Conservation (phyloP, 176 grass and related monocot genomes). For the Stipa capillata region DNA sequence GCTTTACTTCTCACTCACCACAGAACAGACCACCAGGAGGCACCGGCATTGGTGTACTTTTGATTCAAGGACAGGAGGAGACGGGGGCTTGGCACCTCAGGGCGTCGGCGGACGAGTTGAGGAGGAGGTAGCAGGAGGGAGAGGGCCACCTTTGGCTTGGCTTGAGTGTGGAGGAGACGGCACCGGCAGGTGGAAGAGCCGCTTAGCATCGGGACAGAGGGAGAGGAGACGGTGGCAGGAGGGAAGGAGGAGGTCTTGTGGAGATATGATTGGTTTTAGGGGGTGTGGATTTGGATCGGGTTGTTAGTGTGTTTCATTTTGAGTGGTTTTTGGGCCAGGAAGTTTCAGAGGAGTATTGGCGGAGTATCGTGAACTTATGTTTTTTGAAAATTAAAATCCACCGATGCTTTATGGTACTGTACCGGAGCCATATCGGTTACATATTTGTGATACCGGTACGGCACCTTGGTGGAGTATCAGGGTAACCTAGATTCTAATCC, state of each 20-base stretch:
- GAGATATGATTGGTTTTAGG: neutral
- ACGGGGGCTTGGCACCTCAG: neutral
- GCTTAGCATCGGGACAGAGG: too few species aligned
- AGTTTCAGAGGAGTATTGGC: neutral
- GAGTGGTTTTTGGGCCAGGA: neutral
- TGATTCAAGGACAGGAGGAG: neutral
- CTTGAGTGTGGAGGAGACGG: neutral
- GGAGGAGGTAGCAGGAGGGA: neutral
- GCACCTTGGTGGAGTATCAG: neutral
- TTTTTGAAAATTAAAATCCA: neutral
- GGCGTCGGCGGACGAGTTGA: neutral
- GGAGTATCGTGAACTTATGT: neutral
- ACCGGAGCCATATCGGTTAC: neutral
- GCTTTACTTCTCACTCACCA: neutral
- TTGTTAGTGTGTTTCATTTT: neutral
- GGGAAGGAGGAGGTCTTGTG: neutral
- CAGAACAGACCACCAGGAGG: neutral
- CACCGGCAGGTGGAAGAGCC: too few species aligned
- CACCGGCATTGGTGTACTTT: neutral
- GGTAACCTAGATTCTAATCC: neutral
- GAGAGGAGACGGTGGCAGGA: neutral
- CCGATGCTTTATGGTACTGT: neutral
- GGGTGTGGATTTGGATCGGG: neutral
- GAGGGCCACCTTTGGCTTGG: neutral
- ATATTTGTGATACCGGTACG: neutral